Evolutionary conservation across 352 stramenopile genomes (phyloP), one percentile per base, ranked within the genome.

Genomic region (Phytophthora palmivora): DNA sequence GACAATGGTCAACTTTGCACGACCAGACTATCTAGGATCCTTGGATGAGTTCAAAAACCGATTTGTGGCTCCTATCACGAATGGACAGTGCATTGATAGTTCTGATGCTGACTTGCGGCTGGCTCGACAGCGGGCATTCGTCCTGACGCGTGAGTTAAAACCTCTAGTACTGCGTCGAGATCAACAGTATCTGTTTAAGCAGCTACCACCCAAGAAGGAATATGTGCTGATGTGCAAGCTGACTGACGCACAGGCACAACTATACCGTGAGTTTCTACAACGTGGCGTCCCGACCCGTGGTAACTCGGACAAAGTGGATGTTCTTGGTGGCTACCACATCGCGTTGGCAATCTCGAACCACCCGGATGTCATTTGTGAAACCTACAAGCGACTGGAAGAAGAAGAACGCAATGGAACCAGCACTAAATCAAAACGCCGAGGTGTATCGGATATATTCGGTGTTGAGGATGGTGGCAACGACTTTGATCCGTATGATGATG

Each of bases 1-100:
- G 87, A 96, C 87, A 9, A 96, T 97, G 88, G 88, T 97, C 24
- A 95, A 96, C 44, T 97, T 97, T 62, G 88, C 88, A 4, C 73
- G 88, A 24, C 89, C 86, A 0, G 75, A 94, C 53, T 96, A 87
- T 43, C 54, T 97, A 4, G 85, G 83, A 21, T 89, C 82, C 1
- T 58, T 92, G 36, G 82, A 94, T 9, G 83, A 94, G 50, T 97
- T 97, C 54, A 96, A 97, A 74, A 94, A 96, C 34, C 77, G 84
- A 38, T 97, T 97, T 50, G 87, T 95, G 16, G 77, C 92, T 34
- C 90, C 90, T n/a, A 97, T 96, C 16, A 81, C 89, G 51, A 96
- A 97, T 52, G 88, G 73, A 10, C 83, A 94, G 55, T 94, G 84
- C 44, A 74, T 91, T 12, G 88, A 97, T 60, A 92, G 80, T 34